Evolutionary conservation across 1,139 yeast species (phyloP), one percentile per base, ranked within the genome.

Genomic region (Saccharomyces hybrid): DNA sequence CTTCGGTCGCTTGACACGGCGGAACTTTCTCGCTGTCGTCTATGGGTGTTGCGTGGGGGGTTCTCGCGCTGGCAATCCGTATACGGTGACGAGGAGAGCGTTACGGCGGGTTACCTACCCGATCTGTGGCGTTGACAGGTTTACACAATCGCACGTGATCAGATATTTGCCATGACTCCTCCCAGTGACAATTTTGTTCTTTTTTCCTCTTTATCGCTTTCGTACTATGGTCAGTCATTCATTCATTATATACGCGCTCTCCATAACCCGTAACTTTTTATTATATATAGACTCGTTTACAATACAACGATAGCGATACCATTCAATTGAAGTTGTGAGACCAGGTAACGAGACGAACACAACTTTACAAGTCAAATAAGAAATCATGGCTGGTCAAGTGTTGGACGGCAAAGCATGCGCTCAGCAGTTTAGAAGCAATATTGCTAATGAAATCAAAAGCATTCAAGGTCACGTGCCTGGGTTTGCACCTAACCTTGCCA

Each of bases 1-100:
- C 71, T 84, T 56, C 73, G 93, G 59, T 74, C 77, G 20, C 65
- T 84, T 16, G 71, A 74, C 41, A 79, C 75, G 2, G 68, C 72
- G 1, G 64, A 66, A 7, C 72, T 74, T 32, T 67, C 67, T 8
- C 64, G 70, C 2, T 76, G 84, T 59, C 76, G 79, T 51, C 82
- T 91, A 3, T 86, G 83, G 77, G 84, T 91, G 1, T 73, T 91
- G 47, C 73, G 79, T 56, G 97, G 96, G 6, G 98, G 99, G 0
- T 93, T 93, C 69, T 80, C 80, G 46, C 77, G 77, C 54, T 93
- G 98, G 98, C 96, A 88, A 59, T 75, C 77, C 51, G 66, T 73
- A 28, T 91, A 84, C 65, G 96, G 96, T 1, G 76, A 73, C 5
- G 95, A 90, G 64, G 60, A 66, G 0, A 62, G 68, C 1, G 83